Evolutionary conservation across 2,329 filamentous ascomycete species (phyloP), one percentile per base, ranked within the genome.

Genomic region (Beauveria asiatica): DNA sequence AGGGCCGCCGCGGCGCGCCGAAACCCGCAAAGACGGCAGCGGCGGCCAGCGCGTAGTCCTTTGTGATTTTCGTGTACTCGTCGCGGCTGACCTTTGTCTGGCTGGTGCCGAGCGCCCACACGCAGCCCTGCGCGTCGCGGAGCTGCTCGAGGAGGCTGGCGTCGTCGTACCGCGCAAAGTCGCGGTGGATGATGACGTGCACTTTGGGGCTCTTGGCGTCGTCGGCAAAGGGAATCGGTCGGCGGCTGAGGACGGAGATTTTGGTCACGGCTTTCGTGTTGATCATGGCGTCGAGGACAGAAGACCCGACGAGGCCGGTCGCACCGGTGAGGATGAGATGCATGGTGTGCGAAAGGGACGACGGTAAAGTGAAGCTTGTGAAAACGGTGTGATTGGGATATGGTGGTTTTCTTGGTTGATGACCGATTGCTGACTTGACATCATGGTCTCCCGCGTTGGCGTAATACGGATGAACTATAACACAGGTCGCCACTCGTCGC

Each of bases 51-150:
- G 88, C 72, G 68, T 85, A 90, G 68, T 84, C 80, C 62, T 83
- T 78, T 0, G 88, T 91, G 68, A 92, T 88, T 55, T 80, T 79
- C 49, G 83, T 74, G 67, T 91, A 91, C 53, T 88, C 80, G 80
- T 86, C 82, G 62, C 82, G 83, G 60, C 69, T 69, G 8, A 89
- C 86, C 45, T 79, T 73, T 11, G 71, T 83, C 66, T 85, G 81
- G 62, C 81, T 84, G 52, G 86, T 83, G 0, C 89, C 88, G 50
- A 87, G 76, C 0, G 89, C 88, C 89, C 89, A 92, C 1, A 92
- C 85, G 62, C 84, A 88, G 2, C 85, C 88, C 8, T 80, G 74
- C 0, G 88, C 88, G 23, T 83, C 87, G 57, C 79, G 76, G 0
- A 92, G 75, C 67, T 86, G 76, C 23, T n/a, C 46, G 25, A 72